These are phyloP conservation scores for Suillus variegatus DNA, from an alignment of 768 basidiomycete genomes.

Conservation along the genomic window DNA sequence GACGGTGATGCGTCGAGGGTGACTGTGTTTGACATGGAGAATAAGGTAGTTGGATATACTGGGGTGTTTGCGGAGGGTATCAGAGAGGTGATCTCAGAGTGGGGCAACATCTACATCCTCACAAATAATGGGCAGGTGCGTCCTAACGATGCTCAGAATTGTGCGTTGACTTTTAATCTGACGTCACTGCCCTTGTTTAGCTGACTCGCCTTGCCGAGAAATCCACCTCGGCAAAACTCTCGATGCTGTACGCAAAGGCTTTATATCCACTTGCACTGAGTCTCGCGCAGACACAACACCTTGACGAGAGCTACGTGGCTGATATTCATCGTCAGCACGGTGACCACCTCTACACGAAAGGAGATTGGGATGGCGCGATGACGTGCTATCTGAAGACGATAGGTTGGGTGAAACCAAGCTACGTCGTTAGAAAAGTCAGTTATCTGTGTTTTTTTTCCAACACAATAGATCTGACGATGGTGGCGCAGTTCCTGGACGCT, in stretches of 20 bases:
- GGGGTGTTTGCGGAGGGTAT: slow-evolving; percentile 84
- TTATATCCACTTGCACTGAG: slow-evolving; percentile 80
- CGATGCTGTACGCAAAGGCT: slow-evolving; percentile 79
- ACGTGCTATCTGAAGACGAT: slow-evolving; percentile 90
- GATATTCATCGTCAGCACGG: slow-evolving; percentile 92
- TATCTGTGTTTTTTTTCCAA: not conserved
- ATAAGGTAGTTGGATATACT: slow-evolving; percentile 86
- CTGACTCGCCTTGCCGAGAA: slow-evolving; percentile 73
- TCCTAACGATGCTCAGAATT: slow-evolving; percentile 5
- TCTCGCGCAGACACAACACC: slow-evolving; percentile 76
- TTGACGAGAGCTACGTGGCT: slow-evolving; percentile 74
- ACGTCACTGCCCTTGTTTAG: slow-evolving; percentile 33
- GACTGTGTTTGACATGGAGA: slow-evolving; percentile 88
- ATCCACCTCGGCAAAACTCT: slow-evolving; percentile 81
- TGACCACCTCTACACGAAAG: slow-evolving; percentile 87
- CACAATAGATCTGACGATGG: slow-evolving; percentile 9
- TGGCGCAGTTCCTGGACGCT: slow-evolving; percentile 85
- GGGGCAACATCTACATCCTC: slow-evolving; percentile 79
- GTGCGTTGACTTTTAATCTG: not conserved
- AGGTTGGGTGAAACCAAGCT: slow-evolving; percentile 87
- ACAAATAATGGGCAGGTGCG: slow-evolving; percentile 77
- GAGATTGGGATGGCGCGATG: slow-evolving; percentile 93
- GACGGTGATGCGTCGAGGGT: slow-evolving; percentile 72
- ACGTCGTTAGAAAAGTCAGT: slow-evolving; percentile 92
- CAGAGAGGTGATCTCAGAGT: slow-evolving; percentile 76